Conservation (phyloP, 2,329 filamentous ascomycete species). For the Lasiodiplodia sp. region DNA sequence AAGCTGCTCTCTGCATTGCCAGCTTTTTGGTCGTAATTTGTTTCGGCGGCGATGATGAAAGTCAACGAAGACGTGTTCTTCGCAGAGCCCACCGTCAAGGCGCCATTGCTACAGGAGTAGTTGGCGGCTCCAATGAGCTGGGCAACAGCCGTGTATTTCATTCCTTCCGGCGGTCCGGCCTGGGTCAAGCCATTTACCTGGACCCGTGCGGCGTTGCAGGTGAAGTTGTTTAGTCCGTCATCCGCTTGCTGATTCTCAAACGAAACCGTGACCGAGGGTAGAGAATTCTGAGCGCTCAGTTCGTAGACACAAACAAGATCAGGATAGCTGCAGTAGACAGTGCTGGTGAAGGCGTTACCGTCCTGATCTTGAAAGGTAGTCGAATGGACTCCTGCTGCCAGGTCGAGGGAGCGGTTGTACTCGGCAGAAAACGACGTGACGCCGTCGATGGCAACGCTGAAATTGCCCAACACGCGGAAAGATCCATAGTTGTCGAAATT, state of each 20-base stretch:
- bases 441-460: conserved; percentile 51
- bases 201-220: conserved; percentile 44
- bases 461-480: conserved; percentile 57
- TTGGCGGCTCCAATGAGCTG: conserved; percentile 38
- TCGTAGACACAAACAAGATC: conserved; percentile 52
- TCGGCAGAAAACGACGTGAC: conserved; percentile 36
- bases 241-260: conserved; percentile 54
- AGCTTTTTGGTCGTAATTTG: conserved; percentile 60
- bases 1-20: conserved; percentile 55
- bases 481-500: conserved; percentile 52
- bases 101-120: conserved; percentile 32
- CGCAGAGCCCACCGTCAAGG: conserved; percentile 31
- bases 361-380: conserved; percentile 42
- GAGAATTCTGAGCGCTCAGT: conserved; percentile 38
- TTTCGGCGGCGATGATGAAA: conserved; percentile 55
- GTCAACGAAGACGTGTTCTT: conserved; percentile 39
- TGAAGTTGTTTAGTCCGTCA: conserved; percentile 38
- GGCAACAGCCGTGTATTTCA: conserved; percentile 54
- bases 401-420: conserved; percentile 55
- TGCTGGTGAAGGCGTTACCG: conserved; percentile 42
- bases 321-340: conserved; percentile 55
- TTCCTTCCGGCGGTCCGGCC: conserved; percentile 50
- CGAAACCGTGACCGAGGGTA: conserved; percentile 52
- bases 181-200: conserved; percentile 50
- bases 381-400: conserved; percentile 52